Conservation (phyloP, 345 rosid genomes). For the Syzygium aqueum region DNA sequence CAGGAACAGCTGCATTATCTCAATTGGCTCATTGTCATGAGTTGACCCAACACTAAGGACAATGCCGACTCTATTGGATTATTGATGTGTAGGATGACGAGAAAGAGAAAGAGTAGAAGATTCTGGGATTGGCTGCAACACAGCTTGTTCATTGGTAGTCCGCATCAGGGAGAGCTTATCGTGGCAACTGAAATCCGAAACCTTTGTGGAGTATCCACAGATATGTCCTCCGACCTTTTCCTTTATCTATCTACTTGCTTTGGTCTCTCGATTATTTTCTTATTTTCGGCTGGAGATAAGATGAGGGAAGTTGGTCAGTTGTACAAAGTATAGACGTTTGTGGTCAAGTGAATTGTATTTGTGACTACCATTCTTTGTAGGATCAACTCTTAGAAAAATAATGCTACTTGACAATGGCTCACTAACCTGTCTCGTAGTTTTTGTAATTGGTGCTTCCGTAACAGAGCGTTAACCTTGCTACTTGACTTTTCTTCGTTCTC, state of each 20-base stretch:
- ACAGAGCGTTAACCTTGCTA: background rate
- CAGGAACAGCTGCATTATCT: background rate
- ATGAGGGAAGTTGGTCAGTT: background rate
- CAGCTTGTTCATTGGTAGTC: background rate
- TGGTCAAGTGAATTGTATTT: background rate
- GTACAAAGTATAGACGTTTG: background rate
- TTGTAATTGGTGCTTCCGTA: background rate
- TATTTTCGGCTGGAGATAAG: background rate
- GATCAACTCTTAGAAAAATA: background rate
- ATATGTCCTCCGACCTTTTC: background rate
- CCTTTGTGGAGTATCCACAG: background rate
- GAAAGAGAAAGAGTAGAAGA: slow-evolving; percentile 21
- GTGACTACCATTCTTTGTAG: background rate
- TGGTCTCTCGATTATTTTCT: background rate
- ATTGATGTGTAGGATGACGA: slow-evolving; percentile 32
- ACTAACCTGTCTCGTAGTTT: background rate
- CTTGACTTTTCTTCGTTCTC: background rate
- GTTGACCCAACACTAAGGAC: background rate
- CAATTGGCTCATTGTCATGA: background rate
- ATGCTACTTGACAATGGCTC: background rate
- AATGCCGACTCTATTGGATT: background rate
- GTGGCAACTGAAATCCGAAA: background rate
- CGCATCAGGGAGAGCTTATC: background rate
- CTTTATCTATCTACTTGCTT: background rate
- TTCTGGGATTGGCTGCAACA: background rate